phyloP scores from a whole-genome alignment of 768 basidiomycete species.

The Neoboletus magnificus region DNA sequence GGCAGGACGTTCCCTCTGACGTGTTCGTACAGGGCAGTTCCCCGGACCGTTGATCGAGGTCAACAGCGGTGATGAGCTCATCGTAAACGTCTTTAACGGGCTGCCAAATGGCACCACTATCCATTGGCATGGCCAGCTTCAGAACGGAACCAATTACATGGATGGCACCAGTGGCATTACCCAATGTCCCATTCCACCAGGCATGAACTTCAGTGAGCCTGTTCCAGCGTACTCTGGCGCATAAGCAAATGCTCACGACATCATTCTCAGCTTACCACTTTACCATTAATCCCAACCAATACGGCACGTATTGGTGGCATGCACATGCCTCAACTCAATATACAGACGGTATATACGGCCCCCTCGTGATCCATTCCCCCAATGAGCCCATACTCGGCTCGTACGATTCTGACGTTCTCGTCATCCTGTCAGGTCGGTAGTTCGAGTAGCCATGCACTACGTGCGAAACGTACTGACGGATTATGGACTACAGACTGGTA shows the following conservation, averaged over 20 bases:
- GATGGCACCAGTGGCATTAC: conserved; percentile 48
- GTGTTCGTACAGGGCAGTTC: conserved; percentile 27
- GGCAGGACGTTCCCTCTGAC: background rate
- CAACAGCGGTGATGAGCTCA: conserved; percentile 33
- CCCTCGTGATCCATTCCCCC: conserved; percentile 44
- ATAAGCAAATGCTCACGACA: background rate
- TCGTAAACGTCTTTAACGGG: conserved; percentile 35
- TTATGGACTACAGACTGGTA: conserved; percentile 30
- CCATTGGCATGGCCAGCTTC: conserved; percentile 38
- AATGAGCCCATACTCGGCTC: conserved; percentile 28
- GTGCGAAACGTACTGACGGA: background rate
- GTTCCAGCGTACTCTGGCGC: background rate
- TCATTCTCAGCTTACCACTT: conserved; percentile 33
- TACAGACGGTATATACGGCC: conserved; percentile 50
- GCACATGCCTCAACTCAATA: conserved; percentile 38
- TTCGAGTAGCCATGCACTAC: background rate
- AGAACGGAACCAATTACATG: conserved; percentile 46
- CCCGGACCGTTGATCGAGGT: conserved; percentile 35
- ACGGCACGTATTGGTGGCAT: conserved; percentile 52
- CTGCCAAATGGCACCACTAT: conserved; percentile 32
- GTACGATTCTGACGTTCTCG: conserved; percentile 40
- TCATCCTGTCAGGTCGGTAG: conserved; percentile 35
- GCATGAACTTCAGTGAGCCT: conserved; percentile 37
- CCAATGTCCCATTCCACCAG: conserved; percentile 54
- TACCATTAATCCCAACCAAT: conserved; percentile 39